A percentile compares a stretch with the other conserved stretches of the same genome.
Conservation (phyloP, 768 basidiomycete genomes). For the Gautieria morchelliformis region DNA sequence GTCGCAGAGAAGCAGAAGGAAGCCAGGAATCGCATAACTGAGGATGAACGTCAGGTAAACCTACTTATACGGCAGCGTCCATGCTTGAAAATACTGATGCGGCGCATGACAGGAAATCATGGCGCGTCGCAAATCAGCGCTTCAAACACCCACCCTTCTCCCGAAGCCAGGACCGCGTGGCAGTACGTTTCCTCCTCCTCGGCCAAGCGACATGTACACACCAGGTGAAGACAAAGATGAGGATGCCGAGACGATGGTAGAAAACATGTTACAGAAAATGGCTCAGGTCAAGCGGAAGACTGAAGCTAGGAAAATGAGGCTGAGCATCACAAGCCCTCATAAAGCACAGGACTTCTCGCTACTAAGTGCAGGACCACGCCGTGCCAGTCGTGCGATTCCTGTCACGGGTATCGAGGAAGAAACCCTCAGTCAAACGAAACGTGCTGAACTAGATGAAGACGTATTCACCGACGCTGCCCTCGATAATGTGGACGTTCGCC, state of each 20-base stretch:
- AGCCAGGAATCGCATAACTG: conserved; percentile 15
- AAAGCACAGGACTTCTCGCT: background rate
- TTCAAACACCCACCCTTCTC: conserved; percentile 37
- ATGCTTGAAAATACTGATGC: background rate
- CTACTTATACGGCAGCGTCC: background rate
- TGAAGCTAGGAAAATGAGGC: conserved; percentile 18
- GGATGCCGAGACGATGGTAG: conserved; percentile 24
- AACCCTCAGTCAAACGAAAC: conserved; percentile 1
- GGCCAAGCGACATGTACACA: background rate
- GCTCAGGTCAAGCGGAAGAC: conserved; percentile 33
- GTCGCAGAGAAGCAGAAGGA: conserved; percentile 39
- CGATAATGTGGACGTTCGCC: conserved; percentile 4
- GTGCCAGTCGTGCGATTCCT: conserved; percentile 6
- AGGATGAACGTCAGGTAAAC: conserved; percentile 14
- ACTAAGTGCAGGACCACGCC: conserved; percentile 1
- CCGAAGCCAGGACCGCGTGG: conserved; percentile 15
- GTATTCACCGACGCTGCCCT: conserved; percentile 13
- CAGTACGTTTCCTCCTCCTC: conserved; percentile 14
- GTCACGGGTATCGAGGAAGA: conserved; percentile 1
- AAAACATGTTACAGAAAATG: conserved; percentile 40
- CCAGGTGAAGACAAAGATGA: conserved; percentile 7
- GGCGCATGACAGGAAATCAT: conserved; percentile 39
- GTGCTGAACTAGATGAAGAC: conserved; percentile 10
- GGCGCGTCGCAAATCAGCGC: conserved; percentile 51
- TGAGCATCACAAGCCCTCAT: conserved; percentile 5